phyloP scores from a whole-genome alignment of 208 protist species.

The Leishmania guyanensis region DNA sequence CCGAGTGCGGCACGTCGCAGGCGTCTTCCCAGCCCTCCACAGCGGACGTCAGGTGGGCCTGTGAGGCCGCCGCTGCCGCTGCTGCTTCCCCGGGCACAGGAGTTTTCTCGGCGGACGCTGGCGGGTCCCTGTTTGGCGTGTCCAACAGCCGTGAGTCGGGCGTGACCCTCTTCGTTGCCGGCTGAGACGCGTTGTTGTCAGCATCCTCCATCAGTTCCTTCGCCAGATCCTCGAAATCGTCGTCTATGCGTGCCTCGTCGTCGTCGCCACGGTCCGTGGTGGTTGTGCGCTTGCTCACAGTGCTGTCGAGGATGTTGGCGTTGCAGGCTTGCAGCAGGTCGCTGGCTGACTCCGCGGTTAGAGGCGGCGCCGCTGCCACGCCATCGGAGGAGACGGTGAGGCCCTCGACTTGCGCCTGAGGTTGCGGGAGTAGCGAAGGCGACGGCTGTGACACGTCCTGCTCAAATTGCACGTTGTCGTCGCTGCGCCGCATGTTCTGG shows the following conservation, averaged over 20 bases:
- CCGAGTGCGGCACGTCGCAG: conserved; percentile 10
- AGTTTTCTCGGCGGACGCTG: neutral
- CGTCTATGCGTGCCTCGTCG: neutral
- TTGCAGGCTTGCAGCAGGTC: neutral
- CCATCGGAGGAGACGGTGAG: neutral
- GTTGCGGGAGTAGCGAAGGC: conserved; percentile 2
- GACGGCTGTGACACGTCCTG: neutral
- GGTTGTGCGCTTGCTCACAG: neutral
- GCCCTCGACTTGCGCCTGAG: conserved; percentile 4
- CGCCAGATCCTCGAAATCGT: conserved; percentile 19
- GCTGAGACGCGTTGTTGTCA: neutral
- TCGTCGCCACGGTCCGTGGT: neutral
- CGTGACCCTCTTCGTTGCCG: neutral
- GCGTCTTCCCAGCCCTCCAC: conserved; percentile 15
- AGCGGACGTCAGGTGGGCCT: neutral
- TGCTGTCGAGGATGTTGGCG: neutral
- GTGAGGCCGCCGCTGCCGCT: neutral
- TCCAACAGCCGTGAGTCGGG: neutral
- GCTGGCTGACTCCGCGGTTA: too few species aligned
- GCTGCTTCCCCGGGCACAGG: neutral
- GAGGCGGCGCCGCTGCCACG: too few species aligned
- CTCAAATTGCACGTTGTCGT: conserved; percentile 26
- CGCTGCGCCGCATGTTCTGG: conserved; percentile 5
- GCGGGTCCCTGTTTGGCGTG: neutral
- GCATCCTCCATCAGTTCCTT: conserved; percentile 23